Base-by-base conservation (phyloP, 805 yeast genomes). In the Candida maltosa region DNA sequence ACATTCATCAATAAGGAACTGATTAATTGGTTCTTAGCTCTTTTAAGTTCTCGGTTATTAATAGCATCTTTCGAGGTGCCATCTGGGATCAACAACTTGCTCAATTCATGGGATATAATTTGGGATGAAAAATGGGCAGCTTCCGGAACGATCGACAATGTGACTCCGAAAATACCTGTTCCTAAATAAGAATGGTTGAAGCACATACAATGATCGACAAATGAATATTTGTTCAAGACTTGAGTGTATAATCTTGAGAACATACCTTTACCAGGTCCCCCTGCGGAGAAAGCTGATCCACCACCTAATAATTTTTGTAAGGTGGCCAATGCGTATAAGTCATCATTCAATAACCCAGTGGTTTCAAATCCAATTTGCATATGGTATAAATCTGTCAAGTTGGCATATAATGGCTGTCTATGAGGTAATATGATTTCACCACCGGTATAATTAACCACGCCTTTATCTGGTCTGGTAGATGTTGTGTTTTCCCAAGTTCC, bases 231-330 rank as follows among this genome's bases (percentile, higher is more conserved):
- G 61, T 91, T 91, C 54, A 93, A 70, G 2, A 93, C 95, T 48
- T 88, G 78, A 0, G 96, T 87, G 65, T 88, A 93, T 16, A 94
- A 75, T 40, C 97, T 74, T 4, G 96, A 87, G 57, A 88, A 93
- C 97, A 93, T 89, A 4, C 98, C 98, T 60, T 93, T 93, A 35
- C 98, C 98, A 12, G 98, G 98, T 0, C 98, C 98, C 46, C 98
- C 98, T 7, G 98, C 97, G 14, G 94, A 82, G 54, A 93, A 93
- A 1, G 97, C 88, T 4, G 96, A 95, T 38, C 97, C 98, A 24
- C 97, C 97, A 28, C 98, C 98, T 10, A 93, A 65, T 16, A 91
- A 68, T 40, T 89, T 87, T 56, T 93, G 97, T 39, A 93, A 69
- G 1, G 88, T 80, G 2, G 97, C 96, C 26, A 88, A 66, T 1